Conservation (phyloP, 2,329 filamentous ascomycete species). For the Talaromyces sp. region DNA sequence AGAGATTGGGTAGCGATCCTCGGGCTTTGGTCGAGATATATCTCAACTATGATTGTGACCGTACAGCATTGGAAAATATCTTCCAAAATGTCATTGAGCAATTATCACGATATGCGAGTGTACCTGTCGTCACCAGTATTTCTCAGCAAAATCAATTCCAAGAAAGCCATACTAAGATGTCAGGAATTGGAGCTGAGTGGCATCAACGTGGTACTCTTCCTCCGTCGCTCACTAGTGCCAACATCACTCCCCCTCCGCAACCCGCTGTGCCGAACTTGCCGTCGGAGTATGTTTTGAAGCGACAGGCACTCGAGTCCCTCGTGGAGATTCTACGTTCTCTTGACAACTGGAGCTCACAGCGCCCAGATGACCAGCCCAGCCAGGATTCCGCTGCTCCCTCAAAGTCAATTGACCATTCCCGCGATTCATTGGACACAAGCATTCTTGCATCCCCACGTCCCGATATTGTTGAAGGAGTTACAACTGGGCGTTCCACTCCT, state of each 20-base stretch:
- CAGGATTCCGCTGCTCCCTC: conserved; percentile 50
- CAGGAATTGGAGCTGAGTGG: conserved; percentile 71
- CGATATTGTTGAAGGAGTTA: conserved; percentile 52
- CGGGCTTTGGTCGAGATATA: conserved; percentile 91
- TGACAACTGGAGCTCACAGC: conserved; percentile 86
- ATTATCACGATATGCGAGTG: conserved; percentile 81
- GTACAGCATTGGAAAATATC: conserved; percentile 90
- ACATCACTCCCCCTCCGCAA: conserved; percentile 60
- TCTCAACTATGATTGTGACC: conserved; percentile 96
- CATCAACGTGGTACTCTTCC: conserved; percentile 82
- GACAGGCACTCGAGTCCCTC: conserved; percentile 82
- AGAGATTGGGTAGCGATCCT: conserved; percentile 81
- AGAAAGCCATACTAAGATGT: conserved; percentile 69
- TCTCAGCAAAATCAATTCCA: conserved; percentile 84
- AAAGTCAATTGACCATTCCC: conserved; percentile 60
- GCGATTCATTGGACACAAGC: conserved; percentile 75
- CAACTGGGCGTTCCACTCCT: conserved; percentile 64
- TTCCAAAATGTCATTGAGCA: conserved; percentile 95
- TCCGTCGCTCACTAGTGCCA: conserved; percentile 79
- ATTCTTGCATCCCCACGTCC: conserved; percentile 61
- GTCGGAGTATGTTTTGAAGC: conserved; percentile 87
- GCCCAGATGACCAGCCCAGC: conserved; percentile 56
- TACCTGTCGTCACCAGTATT: conserved; percentile 73
- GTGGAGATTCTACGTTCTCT: conserved; percentile 87
- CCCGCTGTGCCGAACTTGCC: conserved; percentile 67